phyloP scores from a whole-genome alignment of 225 moss, liverwort and hornwort species.

The Neckera pumila region DNA sequence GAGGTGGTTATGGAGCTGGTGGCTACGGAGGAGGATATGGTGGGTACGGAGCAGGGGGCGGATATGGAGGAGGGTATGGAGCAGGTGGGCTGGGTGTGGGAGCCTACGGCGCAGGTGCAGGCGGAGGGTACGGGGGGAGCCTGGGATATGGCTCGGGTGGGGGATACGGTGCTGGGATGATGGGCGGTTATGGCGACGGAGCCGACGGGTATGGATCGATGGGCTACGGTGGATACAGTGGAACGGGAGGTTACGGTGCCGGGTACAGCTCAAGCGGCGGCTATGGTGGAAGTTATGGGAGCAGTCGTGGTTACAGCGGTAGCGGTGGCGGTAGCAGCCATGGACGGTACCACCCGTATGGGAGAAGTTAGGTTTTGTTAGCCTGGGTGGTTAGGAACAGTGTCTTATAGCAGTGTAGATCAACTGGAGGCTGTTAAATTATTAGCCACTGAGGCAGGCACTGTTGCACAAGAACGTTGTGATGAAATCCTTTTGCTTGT shows the following conservation, averaged over 20 bases:
- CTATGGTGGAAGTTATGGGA: slow-evolving; percentile 68
- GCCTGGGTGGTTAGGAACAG: background rate
- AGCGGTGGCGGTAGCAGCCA: slow-evolving; percentile 81
- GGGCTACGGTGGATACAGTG: slow-evolving; percentile 85
- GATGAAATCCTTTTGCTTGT: background rate
- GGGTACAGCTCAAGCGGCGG: slow-evolving; percentile 79
- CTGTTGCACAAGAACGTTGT: background rate
- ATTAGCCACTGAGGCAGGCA: slow-evolving; percentile 29
- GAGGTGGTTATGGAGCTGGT: slow-evolving; percentile 55
- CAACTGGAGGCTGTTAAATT: slow-evolving; percentile 7
- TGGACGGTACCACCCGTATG: slow-evolving; percentile 95
- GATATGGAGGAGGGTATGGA: slow-evolving; percentile 44
- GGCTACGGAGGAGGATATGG: slow-evolving; percentile 66
- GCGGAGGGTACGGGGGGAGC: slow-evolving; percentile 82
- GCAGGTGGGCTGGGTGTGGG: slow-evolving; percentile 64
- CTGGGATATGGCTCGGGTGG: slow-evolving; percentile 76
- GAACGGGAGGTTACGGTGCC: slow-evolving; percentile 55
- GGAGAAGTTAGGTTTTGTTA: slow-evolving; percentile 55
- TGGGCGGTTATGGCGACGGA: slow-evolving; percentile 84
- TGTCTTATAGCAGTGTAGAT: slow-evolving; percentile 23
- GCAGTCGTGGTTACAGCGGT: slow-evolving; percentile 71
- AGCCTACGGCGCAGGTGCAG: slow-evolving; percentile 57
- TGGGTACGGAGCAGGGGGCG: slow-evolving; percentile 39
- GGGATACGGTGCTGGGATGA: slow-evolving; percentile 80
- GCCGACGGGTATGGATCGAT: slow-evolving; percentile 84